Evolutionary conservation across 192 early-diverging fungal genomes (phyloP), one percentile per base, ranked within the genome.

Genomic region (Coemansia aciculifera): DNA sequence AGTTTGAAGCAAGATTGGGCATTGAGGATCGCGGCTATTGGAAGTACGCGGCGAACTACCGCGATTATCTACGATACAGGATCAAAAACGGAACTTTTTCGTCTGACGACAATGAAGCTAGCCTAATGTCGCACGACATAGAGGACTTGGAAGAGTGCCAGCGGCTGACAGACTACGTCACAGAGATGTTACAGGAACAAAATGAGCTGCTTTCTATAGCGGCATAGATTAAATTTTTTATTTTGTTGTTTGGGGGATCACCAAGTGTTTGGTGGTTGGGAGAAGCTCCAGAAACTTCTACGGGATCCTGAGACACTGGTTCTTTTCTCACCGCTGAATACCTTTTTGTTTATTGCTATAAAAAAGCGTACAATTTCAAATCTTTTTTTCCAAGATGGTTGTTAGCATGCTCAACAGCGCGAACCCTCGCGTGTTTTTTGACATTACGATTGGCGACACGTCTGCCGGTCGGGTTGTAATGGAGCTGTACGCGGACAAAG

Each of bases 401-500:
- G 43, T 69, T 43, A 31, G 32, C 24, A 83, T 83, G 81, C 46
- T 64, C 12, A 72, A 83, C 67, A 64, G 62, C 63, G 59, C 68
- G 64, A 85, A 85, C 71, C 86, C 86, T 21, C 74, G 78, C 23
- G 84, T 85, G 68, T 87, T 81, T 65, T 87, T 87, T 70, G 86
- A 87, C 70, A 84, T 87, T 49, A 38, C 79, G 24, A 78, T 85
- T 8, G 86, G 84, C 46, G 72, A 69, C 51, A 59, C 59, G 37
- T 38, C 79, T 4, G 74, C 72, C 13, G 85, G 81, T 3, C 83
- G 83, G 19, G 40, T 85, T 17, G 72, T 81, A 15, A 87, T 92
- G 86, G 89, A 92, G 74, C 83, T 92, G 71, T 80, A 72, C 75
- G 37, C 27, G n/a, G 83, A 85, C 75, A 75, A 75, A 63, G 84